Evolutionary conservation across 371 early-diverging fungal species (phyloP).

Genomic region (Fennellomyces sp.): DNA sequence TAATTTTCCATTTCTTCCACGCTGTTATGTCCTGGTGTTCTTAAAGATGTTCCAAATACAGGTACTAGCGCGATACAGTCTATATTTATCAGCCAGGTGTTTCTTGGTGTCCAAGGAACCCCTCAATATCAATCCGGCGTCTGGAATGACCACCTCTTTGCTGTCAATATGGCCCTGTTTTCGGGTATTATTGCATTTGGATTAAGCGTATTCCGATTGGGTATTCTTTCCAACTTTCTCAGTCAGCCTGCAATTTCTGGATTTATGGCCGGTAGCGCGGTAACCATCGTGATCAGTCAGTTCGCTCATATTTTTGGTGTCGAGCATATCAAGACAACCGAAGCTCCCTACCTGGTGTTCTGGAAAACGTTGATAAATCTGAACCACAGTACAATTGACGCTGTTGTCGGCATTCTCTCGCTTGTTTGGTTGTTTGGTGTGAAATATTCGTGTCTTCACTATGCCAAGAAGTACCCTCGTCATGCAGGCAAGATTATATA

Average conservation of each 20-base stretch:
- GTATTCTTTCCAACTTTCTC: constrained; percentile 84
- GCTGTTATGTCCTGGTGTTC: background rate
- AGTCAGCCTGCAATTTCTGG: constrained; percentile 75
- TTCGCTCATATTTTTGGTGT: constrained; percentile 79
- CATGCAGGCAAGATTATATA: constrained; percentile 43
- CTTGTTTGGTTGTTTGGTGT: constrained; percentile 52
- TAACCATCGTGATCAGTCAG: constrained; percentile 82
- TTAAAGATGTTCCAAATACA: constrained; percentile 3
- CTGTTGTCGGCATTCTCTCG: constrained; percentile 63
- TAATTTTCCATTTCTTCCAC: constrained; percentile 9
- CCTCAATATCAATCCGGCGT: constrained; percentile 35
- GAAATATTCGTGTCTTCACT: constrained; percentile 31
- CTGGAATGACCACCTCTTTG: constrained; percentile 39
- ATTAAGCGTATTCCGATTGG: constrained; percentile 79
- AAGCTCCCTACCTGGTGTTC: constrained; percentile 59
- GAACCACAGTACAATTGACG: constrained; percentile 52
- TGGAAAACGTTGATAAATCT: constrained; percentile 54
- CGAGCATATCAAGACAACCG: constrained; percentile 64
- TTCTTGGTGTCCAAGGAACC: constrained; percentile 44
- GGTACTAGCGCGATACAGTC: constrained; percentile 87
- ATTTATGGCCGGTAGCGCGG: constrained; percentile 78
- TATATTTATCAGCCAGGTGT: constrained; percentile 68
- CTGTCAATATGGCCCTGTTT: constrained; percentile 60
- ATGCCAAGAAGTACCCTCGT: constrained; percentile 42
- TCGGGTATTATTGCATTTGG: constrained; percentile 65